These are phyloP conservation scores for Physaria fendleri DNA, from an alignment of 345 rosid species.

Conservation along the genomic window DNA sequence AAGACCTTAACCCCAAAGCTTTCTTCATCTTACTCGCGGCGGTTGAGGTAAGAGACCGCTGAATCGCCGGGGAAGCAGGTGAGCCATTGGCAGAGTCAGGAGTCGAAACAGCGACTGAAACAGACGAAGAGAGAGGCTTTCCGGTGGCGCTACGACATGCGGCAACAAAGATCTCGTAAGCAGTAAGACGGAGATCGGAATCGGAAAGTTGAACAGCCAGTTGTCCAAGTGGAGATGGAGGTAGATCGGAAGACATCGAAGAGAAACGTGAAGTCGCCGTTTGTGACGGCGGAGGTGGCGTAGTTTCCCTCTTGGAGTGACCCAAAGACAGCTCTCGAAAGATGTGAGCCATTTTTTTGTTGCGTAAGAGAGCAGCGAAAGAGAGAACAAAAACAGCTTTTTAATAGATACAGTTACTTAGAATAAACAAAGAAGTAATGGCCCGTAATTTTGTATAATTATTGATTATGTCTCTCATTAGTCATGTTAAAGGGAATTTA, in stretches of 20 bases:
- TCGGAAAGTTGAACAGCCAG: slow-evolving; percentile 63
- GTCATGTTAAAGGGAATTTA: background rate
- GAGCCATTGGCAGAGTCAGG: slow-evolving; percentile 44
- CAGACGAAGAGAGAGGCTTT: slow-evolving; percentile 47
- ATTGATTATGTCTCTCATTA: background rate
- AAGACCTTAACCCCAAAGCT: slow-evolving; percentile 73
- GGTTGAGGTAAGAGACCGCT: slow-evolving; percentile 81
- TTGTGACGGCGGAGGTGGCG: slow-evolving; percentile 32
- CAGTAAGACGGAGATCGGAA: slow-evolving; percentile 72
- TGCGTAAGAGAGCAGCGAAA: slow-evolving; percentile 19
- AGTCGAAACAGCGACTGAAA: slow-evolving; percentile 25
- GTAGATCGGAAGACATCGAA: slow-evolving; percentile 47
- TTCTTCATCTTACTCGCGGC: slow-evolving; percentile 97
- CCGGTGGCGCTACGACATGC: slow-evolving; percentile 77
- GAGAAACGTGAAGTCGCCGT: slow-evolving; percentile 11
- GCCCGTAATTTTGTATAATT: background rate
- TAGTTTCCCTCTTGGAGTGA: slow-evolving; percentile 70
- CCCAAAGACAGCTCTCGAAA: slow-evolving; percentile 92
- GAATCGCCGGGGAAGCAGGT: slow-evolving; percentile 52
- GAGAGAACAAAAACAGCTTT: background rate
- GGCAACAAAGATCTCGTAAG: slow-evolving; percentile 93
- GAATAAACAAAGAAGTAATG: background rate
- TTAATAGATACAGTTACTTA: slow-evolving; percentile 9
- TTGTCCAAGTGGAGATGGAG: slow-evolving; percentile 65
- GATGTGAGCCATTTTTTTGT: slow-evolving; percentile 73